phyloP scores from a whole-genome alignment of 805 yeast species.

The Monosporozyma servazzii region DNA sequence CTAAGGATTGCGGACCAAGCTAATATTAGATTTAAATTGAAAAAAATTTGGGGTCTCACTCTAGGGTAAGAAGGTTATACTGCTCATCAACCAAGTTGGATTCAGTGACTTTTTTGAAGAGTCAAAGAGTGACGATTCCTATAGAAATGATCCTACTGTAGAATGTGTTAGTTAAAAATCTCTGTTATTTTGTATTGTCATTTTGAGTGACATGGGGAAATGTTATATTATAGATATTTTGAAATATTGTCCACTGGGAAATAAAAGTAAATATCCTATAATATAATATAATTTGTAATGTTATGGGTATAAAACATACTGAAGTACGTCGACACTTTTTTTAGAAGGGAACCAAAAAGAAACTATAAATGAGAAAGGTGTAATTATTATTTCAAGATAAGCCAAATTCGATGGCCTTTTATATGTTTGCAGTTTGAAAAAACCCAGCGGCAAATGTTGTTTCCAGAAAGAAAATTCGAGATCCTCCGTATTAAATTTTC shows the following conservation, averaged over 20 bases:
- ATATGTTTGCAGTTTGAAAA: slow-evolving; percentile 1
- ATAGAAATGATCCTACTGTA: slow-evolving; percentile 96
- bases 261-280: neutral
- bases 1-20: slow-evolving; percentile 82
- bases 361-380: slow-evolving; percentile 36
- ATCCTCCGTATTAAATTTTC: neutral
- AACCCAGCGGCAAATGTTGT: too few relatives aligned
- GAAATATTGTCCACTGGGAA: neutral
- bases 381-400: slow-evolving; percentile 5
- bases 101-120: slow-evolving; percentile 98
- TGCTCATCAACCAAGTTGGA: slow-evolving; percentile 99
- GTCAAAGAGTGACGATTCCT: slow-evolving; percentile 99
- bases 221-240: neutral
- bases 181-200: slow-evolving; percentile 4
- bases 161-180: slow-evolving; percentile 36
- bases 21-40: slow-evolving; percentile 22
- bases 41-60: slow-evolving; percentile 47
- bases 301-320: slow-evolving; percentile 39
- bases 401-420: slow-evolving; percentile 1
- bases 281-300: slow-evolving; percentile 1
- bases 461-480: neutral
- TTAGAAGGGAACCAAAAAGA: slow-evolving; percentile 4
- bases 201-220: neutral
- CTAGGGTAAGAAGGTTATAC: slow-evolving; percentile 86
- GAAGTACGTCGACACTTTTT: slow-evolving; percentile 90